Evolutionary conservation across 2,329 filamentous ascomycete species (phyloP).

Genomic region (Leptographium galeiforme): DNA sequence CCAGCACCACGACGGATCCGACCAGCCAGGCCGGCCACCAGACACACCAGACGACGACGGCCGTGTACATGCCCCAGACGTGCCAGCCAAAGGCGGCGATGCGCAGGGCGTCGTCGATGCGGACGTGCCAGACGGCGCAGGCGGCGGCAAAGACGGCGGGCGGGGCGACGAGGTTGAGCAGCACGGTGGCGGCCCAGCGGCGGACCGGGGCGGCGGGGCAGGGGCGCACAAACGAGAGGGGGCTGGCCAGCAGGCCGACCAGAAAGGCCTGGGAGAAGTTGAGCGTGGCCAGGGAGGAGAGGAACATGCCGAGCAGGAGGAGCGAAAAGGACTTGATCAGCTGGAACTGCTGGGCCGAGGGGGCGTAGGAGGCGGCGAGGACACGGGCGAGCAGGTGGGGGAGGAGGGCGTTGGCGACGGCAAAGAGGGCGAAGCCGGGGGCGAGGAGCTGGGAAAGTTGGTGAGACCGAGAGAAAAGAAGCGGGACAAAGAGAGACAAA

Average conservation of each 20-base stretch:
- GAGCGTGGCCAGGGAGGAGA: slow-evolving; percentile 83
- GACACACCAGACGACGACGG: slow-evolving; percentile 81
- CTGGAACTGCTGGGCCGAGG: slow-evolving; percentile 56
- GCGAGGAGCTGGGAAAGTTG: slow-evolving; percentile 49
- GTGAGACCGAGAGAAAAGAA: no score
- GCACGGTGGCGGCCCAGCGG: slow-evolving; percentile 28
- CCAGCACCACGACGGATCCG: slow-evolving; percentile 40
- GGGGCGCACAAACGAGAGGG: slow-evolving; percentile 60
- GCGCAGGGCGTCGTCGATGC: slow-evolving; percentile 46
- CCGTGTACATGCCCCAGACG: slow-evolving; percentile 79
- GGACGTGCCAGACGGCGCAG: slow-evolving; percentile 25
- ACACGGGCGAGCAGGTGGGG: slow-evolving; percentile 43
- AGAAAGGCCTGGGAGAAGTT: slow-evolving; percentile 89
- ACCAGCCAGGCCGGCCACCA: slow-evolving; percentile 91
- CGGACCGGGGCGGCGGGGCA: slow-evolving; percentile 22
- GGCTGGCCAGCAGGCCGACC: slow-evolving; percentile 64
- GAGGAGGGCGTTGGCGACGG: slow-evolving; percentile 38
- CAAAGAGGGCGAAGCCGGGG: slow-evolving; percentile 44
- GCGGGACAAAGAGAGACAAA: background rate
- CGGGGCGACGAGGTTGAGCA: slow-evolving; percentile 51
- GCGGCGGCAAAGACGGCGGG: slow-evolving; percentile 37
- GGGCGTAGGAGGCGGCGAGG: slow-evolving; percentile 35
- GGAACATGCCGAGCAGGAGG: slow-evolving; percentile 80
- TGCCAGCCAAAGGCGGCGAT: slow-evolving; percentile 79
- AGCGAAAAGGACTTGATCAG: slow-evolving; percentile 84